phyloP scores from a whole-genome alignment of 2,329 filamentous ascomycete species.

The Akanthomyces dipterigenus region DNA sequence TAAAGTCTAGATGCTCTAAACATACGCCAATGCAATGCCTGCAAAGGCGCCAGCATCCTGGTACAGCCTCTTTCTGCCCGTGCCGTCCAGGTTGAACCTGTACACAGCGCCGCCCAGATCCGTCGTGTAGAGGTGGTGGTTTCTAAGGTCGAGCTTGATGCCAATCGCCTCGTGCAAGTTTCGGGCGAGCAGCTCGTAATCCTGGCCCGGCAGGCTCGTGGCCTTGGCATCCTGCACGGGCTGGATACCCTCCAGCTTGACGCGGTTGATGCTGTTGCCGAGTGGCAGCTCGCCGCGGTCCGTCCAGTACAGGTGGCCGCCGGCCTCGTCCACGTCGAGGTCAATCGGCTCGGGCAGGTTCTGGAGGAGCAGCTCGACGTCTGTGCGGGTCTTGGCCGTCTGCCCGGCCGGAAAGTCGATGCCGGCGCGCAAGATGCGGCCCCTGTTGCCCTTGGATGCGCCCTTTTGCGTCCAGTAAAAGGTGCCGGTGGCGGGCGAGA shows the following conservation, averaged over 20 bases:
- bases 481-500: constrained; percentile 34
- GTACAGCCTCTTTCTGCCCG: constrained; percentile 21
- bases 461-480: constrained; percentile 59
- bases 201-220: constrained; percentile 12
- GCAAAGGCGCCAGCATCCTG: constrained; percentile 19
- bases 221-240: background rate
- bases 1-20: background rate
- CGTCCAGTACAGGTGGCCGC: constrained; percentile 49
- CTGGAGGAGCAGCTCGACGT: constrained; percentile 36
- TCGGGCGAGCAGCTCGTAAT: constrained; percentile 23
- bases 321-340: constrained; percentile 43
- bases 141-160: constrained; percentile 31
- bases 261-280: constrained; percentile 45
- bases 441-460: constrained; percentile 39
- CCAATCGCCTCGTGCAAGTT: constrained; percentile 42
- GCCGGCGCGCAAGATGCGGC: constrained; percentile 45
- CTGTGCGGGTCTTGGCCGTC: constrained; percentile 28
- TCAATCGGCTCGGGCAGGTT: constrained; percentile 51
- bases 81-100: constrained; percentile 26
- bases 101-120: constrained; percentile 36
- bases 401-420: constrained; percentile 31
- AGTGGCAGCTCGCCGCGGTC: constrained; percentile 51
- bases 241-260: constrained; percentile 2
- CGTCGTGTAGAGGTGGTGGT: constrained; percentile 30
- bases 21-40: constrained; percentile 17